Evolutionary conservation across 139 green algal genomes (phyloP).

Genomic region (Zygnema cylindricum): DNA sequence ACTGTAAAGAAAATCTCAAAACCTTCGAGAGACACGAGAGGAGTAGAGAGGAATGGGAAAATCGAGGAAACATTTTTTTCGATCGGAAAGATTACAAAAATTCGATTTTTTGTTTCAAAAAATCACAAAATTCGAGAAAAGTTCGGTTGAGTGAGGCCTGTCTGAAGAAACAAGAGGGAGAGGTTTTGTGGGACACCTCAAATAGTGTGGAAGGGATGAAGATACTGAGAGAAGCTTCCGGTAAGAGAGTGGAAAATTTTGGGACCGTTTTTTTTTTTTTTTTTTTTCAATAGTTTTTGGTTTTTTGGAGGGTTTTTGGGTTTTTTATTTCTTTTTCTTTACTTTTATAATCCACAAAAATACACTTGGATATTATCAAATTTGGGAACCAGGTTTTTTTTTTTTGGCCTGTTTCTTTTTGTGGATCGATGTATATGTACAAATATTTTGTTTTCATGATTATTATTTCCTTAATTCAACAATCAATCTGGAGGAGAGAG

Average conservation of each 20-base stretch:
- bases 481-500: too few species aligned
- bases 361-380: too few species aligned
- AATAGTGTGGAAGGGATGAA: not conserved
- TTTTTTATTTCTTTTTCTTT: too few species aligned
- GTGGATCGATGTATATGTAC: too few species aligned
- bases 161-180: not conserved
- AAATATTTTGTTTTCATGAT: too few species aligned
- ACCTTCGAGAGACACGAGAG: conserved; percentile 47
- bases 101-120: not conserved
- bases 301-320: too few species aligned
- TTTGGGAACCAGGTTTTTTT: too few species aligned
- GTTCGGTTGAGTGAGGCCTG: not conserved
- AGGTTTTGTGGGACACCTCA: not conserved
- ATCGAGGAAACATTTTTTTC: not conserved
- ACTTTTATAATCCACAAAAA: too few species aligned
- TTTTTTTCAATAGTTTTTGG: not conserved
- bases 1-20: not conserved
- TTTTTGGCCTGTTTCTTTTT: too few species aligned
- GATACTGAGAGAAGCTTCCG: not conserved
- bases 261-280: not conserved
- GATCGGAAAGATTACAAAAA: not conserved
- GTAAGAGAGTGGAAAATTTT: not conserved
- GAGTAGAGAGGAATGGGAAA: conserved; percentile 53
- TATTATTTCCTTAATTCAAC: too few species aligned
- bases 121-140: not conserved